Percentiles rank a stretch among this genome's conserved stretches.
phyloP scores from a whole-genome alignment of 805 yeast species.

The Debaryomyces tyrocola region DNA sequence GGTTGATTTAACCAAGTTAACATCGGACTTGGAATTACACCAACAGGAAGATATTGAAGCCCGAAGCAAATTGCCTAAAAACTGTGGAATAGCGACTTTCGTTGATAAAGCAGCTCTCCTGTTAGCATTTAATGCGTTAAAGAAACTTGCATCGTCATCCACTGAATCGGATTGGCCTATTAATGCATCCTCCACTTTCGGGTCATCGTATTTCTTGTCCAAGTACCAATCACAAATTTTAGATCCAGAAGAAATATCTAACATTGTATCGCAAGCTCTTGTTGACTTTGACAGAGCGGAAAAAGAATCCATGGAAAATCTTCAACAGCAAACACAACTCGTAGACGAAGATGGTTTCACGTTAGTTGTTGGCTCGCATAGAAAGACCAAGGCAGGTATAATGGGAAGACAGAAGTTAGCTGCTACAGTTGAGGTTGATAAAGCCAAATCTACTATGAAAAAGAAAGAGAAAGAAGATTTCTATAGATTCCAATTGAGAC shows the following conservation, averaged over 20 bases:
- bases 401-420: conserved; percentile 52
- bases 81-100: conserved; percentile 71
- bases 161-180: conserved; percentile 40
- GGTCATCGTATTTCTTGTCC: conserved; percentile 45
- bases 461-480: conserved; percentile 84
- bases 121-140: conserved; percentile 64
- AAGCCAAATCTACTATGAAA: conserved; percentile 52
- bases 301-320: conserved; percentile 53
- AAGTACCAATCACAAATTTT: conserved; percentile 34
- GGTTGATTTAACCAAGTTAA: conserved; percentile 56
- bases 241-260: conserved; percentile 52
- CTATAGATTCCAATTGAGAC: conserved; percentile 94
- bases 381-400: conserved; percentile 76
- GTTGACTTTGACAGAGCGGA: conserved; percentile 71
- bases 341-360: conserved; percentile 96
- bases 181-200: conserved; percentile 24
- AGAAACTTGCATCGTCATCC: conserved; percentile 39
- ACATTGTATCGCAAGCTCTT: conserved; percentile 61
- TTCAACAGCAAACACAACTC: conserved; percentile 53
- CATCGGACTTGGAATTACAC: conserved; percentile 52
- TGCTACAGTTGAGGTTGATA: conserved; percentile 34
- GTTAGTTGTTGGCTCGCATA: conserved; percentile 80
- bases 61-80: conserved; percentile 59
- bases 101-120: conserved; percentile 68
- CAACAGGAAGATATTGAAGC: conserved; percentile 17